These are phyloP conservation scores for Phytophthora brassicae DNA, from an alignment of 352 stramenopile genomes.

Conservation along the genomic window DNA sequence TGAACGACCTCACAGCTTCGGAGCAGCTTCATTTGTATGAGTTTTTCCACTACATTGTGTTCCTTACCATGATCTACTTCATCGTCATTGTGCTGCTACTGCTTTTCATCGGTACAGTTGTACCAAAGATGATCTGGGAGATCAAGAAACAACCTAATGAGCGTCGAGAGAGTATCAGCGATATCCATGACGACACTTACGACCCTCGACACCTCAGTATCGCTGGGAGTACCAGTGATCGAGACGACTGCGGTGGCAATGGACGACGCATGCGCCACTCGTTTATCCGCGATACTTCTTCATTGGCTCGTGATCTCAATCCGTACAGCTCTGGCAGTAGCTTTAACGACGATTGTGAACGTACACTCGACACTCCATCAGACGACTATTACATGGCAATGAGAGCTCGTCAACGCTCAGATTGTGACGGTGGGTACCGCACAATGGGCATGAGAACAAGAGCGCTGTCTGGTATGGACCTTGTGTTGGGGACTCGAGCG, in stretches of 20 bases:
- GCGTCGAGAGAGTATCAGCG: conserved; percentile 26
- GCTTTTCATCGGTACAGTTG: conserved; percentile 82
- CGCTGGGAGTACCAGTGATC: conserved; percentile 22
- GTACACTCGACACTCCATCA: conserved; percentile 24
- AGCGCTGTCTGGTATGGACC: conserved; percentile 70
- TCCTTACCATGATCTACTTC: conserved; percentile 90
- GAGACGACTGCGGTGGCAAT: conserved; percentile 23
- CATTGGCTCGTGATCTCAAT: conserved; percentile 20
- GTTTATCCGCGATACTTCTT: conserved; percentile 30
- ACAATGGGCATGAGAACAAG: conserved; percentile 39
- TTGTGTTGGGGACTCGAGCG: conserved; percentile 68
- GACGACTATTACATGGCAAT: conserved; percentile 31
- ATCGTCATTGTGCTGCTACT: conserved; percentile 85
- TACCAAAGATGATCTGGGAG: conserved; percentile 78
- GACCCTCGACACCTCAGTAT: conserved; percentile 19
- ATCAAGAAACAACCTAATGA: conserved; percentile 36
- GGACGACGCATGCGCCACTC: conserved; percentile 31
- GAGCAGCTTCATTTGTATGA: conserved; percentile 88
- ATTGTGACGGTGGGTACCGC: conserved; percentile 14
- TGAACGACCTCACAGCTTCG: conserved; percentile 45
- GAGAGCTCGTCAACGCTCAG: conserved; percentile 12
- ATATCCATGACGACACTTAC: conserved; percentile 35
- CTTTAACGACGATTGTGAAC: conserved; percentile 15
- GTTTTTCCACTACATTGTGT: conserved; percentile 91
- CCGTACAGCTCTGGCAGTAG: conserved; percentile 21